Percentiles rank a stretch among this genome's conserved stretches.
phyloP scores from a whole-genome alignment of 2,329 filamentous ascomycete genomes.

The Arthrobotrys iridis region DNA sequence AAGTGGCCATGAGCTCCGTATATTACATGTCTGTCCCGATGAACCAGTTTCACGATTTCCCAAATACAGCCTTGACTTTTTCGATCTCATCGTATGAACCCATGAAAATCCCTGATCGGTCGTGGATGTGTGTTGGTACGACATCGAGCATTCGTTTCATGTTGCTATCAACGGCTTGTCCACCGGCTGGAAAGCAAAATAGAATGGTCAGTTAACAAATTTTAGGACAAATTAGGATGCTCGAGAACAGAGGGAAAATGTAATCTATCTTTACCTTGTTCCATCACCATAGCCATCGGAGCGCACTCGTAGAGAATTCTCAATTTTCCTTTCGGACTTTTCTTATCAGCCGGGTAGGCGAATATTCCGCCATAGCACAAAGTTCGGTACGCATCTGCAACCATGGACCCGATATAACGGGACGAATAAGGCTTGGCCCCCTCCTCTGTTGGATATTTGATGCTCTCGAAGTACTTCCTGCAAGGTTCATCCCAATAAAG shows the following conservation, averaged over 20 bases:
- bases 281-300: conserved; percentile 98
- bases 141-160: conserved; percentile 92
- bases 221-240: neutral
- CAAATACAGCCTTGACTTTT: conserved; percentile 88
- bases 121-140: conserved; percentile 90
- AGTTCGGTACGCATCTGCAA: conserved; percentile 96
- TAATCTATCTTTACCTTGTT: conserved; percentile 77
- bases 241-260: neutral
- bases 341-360: conserved; percentile 96
- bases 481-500: conserved; percentile 93
- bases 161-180: conserved; percentile 87
- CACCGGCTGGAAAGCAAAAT: conserved; percentile 72
- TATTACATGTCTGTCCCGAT: neutral
- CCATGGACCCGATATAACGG: conserved; percentile 97
- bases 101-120: conserved; percentile 94
- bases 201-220: neutral
- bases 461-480: conserved; percentile 84
- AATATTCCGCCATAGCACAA: conserved; percentile 96
- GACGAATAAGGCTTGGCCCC: conserved; percentile 90
- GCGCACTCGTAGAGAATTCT: conserved; percentile 98
- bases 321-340: conserved; percentile 98
- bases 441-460: conserved; percentile 78
- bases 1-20: neutral
- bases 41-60: conserved; percentile 63
- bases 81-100: conserved; percentile 94